These are phyloP conservation scores for Amanita molliuscula DNA, from an alignment of 768 basidiomycete species.

Conservation along the genomic window DNA sequence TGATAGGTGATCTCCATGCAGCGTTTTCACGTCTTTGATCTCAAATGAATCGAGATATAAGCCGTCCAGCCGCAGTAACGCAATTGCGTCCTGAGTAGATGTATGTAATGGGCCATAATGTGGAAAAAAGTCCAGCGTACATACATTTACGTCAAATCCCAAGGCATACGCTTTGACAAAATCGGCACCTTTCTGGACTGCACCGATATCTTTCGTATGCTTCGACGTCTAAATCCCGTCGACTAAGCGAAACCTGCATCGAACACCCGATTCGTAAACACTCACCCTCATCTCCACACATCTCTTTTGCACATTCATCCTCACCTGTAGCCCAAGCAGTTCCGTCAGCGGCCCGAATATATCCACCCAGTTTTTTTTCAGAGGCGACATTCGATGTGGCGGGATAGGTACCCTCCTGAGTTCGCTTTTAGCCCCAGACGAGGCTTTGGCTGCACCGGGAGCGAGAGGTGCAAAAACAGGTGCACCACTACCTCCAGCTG, in stretches of 20 bases:
- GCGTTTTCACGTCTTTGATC: conserved; percentile 97
- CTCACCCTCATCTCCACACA: conserved; percentile 89
- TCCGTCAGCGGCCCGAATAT: conserved; percentile 95
- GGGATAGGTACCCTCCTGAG: conserved; percentile 86
- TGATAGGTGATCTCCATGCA: conserved; percentile 97
- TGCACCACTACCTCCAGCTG: conserved; percentile 44
- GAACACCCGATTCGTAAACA: conserved; percentile 6
- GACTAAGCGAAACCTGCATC: not conserved
- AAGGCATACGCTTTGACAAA: conserved; percentile 92
- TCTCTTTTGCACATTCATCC: conserved; percentile 90
- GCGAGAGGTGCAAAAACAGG: conserved; percentile 31
- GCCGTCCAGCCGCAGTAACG: conserved; percentile 90
- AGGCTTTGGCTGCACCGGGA: conserved; percentile 55
- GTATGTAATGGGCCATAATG: not conserved
- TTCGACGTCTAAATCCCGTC: conserved; percentile 65
- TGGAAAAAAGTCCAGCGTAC: conserved; percentile 1
- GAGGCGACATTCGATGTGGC: conserved; percentile 93
- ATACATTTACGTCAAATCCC: conserved; percentile 90
- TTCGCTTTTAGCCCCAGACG: conserved; percentile 74
- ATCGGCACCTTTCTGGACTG: conserved; percentile 94
- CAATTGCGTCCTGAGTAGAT: conserved; percentile 73
- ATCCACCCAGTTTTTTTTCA: conserved; percentile 94
- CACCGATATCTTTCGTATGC: conserved; percentile 87
- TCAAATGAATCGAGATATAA: conserved; percentile 98
- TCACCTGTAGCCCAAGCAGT: conserved; percentile 87